A percentile compares a stretch with the other conserved stretches of the same genome.
These are phyloP conservation scores for Lasiodiplodia citricola DNA, from an alignment of 2,329 filamentous ascomycete genomes.

Conservation along the genomic window DNA sequence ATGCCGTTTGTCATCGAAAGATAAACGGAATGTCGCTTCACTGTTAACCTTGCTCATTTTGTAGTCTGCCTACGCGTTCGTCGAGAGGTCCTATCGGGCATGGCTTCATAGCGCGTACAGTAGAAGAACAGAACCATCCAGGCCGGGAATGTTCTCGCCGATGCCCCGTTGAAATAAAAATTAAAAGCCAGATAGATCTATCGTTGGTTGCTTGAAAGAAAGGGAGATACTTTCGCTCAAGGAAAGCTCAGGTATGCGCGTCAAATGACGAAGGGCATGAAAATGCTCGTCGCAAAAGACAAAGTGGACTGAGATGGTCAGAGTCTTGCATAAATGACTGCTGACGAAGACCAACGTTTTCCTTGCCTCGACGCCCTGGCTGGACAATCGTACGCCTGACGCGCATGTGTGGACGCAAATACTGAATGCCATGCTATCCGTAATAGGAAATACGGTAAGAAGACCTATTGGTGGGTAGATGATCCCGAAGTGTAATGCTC, in stretches of 20 bases:
- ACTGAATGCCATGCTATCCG: neutral
- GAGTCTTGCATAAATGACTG: neutral
- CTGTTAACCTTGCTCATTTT: conserved; percentile 1
- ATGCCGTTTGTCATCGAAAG: neutral
- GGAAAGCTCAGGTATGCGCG: conserved; percentile 19
- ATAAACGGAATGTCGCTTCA: neutral
- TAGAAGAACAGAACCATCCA: neutral
- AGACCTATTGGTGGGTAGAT: neutral
- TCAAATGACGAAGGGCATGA: conserved; percentile 4
- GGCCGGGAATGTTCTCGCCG: neutral
- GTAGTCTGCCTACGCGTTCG: neutral
- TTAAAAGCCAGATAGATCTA: conserved; percentile 2
- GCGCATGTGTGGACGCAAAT: neutral
- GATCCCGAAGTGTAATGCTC: neutral
- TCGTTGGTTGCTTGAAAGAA: neutral
- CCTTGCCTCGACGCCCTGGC: neutral
- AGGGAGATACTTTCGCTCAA: conserved; percentile 1
- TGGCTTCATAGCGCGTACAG: conserved; percentile 18
- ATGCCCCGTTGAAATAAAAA: neutral
- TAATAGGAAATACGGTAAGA: neutral
- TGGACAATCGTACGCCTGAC: conserved; percentile 4
- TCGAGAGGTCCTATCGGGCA: neutral
- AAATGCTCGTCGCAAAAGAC: neutral
- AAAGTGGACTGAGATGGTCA: neutral
- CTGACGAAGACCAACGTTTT: neutral